Evolutionary conservation across 305 asterid species (phyloP).

Genomic region (Solanum chacoense): DNA sequence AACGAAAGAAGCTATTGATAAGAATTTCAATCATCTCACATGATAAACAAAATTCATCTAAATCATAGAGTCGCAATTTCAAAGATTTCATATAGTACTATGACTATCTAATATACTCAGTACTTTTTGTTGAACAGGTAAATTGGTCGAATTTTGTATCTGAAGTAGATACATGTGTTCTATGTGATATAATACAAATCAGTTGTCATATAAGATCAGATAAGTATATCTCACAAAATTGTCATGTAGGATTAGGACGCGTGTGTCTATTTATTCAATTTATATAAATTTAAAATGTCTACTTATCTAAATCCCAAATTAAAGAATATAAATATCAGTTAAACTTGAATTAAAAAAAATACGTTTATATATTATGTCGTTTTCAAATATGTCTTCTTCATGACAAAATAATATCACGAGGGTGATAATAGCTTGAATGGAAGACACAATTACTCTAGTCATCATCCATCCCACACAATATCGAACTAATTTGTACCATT

Average conservation of each 20-base stretch:
- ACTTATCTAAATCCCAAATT: no score
- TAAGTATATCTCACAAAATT: neutral
- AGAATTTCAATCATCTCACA: neutral
- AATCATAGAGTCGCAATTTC: neutral
- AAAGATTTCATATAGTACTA: neutral
- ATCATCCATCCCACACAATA: neutral
- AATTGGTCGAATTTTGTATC: neutral
- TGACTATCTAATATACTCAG: no score
- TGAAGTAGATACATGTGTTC: neutral
- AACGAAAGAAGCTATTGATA: neutral
- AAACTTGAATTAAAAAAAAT: neutral
- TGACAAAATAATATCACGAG: neutral
- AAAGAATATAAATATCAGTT: no score
- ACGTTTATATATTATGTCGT: neutral
- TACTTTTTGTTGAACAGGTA: neutral
- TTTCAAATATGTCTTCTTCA: neutral
- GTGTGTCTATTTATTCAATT: neutral
- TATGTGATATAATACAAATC: neutral
- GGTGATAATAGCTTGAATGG: neutral
- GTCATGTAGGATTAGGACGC: no score
- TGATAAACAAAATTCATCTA: no score
- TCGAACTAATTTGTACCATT: neutral
- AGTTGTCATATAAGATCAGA: neutral
- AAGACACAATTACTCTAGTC: neutral
- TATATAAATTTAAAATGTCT: neutral